Evolutionary conservation across 129 eudicot species (phyloP).

Genomic region (Oenanthe sinensis): DNA sequence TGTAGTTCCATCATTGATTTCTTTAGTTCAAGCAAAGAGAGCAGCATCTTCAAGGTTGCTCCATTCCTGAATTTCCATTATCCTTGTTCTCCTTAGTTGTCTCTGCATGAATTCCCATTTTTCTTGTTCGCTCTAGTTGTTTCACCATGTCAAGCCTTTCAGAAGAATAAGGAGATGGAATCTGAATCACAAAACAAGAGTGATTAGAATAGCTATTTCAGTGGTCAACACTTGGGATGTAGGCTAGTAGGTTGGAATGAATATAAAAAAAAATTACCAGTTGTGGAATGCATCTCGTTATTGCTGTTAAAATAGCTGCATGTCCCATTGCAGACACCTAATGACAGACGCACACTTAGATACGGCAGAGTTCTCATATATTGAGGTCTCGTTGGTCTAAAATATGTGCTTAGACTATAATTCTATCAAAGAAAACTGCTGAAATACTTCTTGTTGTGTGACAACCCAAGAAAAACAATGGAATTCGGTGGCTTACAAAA

Average conservation of each 20-base stretch:
- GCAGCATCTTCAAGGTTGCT: neutral
- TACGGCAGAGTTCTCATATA: neutral
- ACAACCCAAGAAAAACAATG: neutral
- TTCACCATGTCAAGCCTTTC: slow-evolving; percentile 55
- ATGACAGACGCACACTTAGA: neutral
- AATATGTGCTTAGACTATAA: no score
- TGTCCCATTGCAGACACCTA: slow-evolving; percentile 75
- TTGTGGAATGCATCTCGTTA: slow-evolving; percentile 56
- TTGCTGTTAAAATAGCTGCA: slow-evolving; percentile 67
- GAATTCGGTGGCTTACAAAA: neutral
- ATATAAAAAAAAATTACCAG: slow-evolving; percentile 27
- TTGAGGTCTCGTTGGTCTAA: neutral
- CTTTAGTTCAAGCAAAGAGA: neutral
- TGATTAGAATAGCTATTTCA: neutral
- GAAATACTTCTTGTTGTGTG: neutral
- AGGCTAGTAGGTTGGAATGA: neutral
- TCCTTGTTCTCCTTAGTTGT: slow-evolving; percentile 17
- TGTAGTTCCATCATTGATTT: neutral
- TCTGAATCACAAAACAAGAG: slow-evolving; percentile 20
- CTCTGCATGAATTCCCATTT: slow-evolving; percentile 42
- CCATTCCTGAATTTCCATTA: neutral
- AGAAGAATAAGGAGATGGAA: slow-evolving; percentile 61
- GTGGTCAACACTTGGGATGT: neutral
- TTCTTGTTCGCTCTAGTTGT: slow-evolving; percentile 58
- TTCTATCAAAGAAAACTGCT: no score